These are phyloP conservation scores for Withania somnifera DNA, from an alignment of 305 asterid species.

Conservation along the genomic window DNA sequence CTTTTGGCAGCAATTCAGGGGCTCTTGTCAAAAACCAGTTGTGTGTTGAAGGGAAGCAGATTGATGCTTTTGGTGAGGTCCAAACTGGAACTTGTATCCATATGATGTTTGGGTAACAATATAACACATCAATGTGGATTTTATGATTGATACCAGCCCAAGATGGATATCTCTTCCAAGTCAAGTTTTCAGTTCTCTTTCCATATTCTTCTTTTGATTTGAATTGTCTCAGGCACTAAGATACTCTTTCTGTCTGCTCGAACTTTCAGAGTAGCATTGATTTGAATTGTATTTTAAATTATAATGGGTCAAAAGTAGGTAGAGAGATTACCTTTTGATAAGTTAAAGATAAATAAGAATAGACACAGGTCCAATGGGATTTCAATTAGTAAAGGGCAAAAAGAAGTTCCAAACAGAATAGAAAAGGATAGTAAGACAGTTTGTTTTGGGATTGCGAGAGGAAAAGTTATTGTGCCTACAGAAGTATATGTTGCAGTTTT, in stretches of 20 bases:
- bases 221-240: neutral
- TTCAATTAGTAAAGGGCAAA: neutral
- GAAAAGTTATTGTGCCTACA: neutral
- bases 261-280: neutral
- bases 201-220: neutral
- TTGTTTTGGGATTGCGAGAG: neutral
- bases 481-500: neutral
- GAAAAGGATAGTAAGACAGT: neutral
- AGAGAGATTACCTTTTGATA: neutral
- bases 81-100: conserved; percentile 10
- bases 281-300: neutral
- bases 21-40: conserved; percentile 52
- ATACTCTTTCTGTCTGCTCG: neutral
- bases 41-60: conserved; percentile 69
- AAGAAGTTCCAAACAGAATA: neutral
- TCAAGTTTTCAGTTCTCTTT: conserved; percentile 3
- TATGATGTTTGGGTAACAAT: conserved; percentile 7
- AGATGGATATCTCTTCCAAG: neutral
- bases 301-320: neutral
- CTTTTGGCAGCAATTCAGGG: conserved; percentile 51
- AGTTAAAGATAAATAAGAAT: neutral
- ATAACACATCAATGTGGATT: neutral
- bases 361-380: neutral
- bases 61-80: conserved; percentile 81
- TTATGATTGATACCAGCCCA: neutral